A percentile compares a stretch with the other conserved stretches of the same genome.
These are phyloP conservation scores for Endocalyx cinctus DNA, from an alignment of 2,329 filamentous ascomycete genomes.

Conservation along the genomic window DNA sequence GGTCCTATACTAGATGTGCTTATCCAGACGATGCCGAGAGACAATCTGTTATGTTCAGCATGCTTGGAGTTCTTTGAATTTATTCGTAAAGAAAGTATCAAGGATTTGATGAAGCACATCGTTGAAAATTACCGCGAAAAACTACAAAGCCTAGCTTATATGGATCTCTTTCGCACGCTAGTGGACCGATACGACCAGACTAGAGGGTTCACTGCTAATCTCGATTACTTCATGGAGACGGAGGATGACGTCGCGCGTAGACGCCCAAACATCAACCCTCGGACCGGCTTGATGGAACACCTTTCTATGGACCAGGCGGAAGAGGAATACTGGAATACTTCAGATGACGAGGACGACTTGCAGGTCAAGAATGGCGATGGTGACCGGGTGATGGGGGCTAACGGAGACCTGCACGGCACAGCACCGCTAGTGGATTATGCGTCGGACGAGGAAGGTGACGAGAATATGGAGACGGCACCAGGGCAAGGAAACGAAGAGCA, in stretches of 20 bases:
- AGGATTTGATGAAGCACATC: slow-evolving; percentile 75
- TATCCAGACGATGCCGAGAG: slow-evolving; percentile 78
- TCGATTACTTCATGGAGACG: slow-evolving; percentile 70
- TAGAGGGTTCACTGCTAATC: slow-evolving; percentile 59
- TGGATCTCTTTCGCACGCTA: slow-evolving; percentile 77
- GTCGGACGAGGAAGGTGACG: slow-evolving; percentile 79
- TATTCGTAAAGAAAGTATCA: slow-evolving; percentile 77
- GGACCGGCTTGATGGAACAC: slow-evolving; percentile 65
- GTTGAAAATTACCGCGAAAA: slow-evolving; percentile 80
- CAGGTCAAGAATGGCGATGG: slow-evolving; percentile 28
- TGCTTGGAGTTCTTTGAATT: slow-evolving; percentile 92
- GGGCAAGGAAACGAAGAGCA: too few relatives aligned
- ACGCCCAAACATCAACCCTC: slow-evolving; percentile 39
- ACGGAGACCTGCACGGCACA: slow-evolving; percentile 58
- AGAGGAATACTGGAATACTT: slow-evolving; percentile 90
- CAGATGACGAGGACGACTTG: slow-evolving; percentile 76
- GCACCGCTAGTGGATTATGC: slow-evolving; percentile 87
- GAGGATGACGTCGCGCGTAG: slow-evolving; percentile 52
- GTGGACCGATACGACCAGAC: slow-evolving; percentile 76
- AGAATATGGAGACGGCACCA: slow-evolving; percentile 52
- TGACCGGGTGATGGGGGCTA: slow-evolving; percentile 39
- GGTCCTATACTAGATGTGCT: slow-evolving; percentile 82
- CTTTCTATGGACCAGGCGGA: slow-evolving; percentile 69
- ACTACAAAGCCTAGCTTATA: slow-evolving; percentile 70
- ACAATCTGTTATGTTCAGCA: slow-evolving; percentile 90